Conservation (phyloP, 495 filamentous ascomycete species). For the Penicillium bialowiezense region DNA sequence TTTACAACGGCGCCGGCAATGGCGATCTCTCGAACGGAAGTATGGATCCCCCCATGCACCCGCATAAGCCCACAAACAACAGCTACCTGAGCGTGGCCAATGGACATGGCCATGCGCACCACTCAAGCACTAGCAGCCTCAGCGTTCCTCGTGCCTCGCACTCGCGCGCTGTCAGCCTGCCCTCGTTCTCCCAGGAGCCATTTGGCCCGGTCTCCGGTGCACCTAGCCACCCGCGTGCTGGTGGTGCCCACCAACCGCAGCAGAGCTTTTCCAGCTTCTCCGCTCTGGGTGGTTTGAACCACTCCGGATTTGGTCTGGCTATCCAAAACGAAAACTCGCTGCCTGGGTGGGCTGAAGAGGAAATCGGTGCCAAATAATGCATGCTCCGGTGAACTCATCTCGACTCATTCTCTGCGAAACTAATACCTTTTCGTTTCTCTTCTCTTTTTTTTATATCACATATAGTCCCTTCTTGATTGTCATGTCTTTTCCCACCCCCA, state of each 20-base stretch:
- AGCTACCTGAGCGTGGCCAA: conserved; percentile 63
- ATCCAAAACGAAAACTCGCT: conserved; percentile 63
- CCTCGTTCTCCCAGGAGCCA: conserved; percentile 64
- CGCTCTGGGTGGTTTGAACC: conserved; percentile 55
- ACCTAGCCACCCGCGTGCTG: conserved; percentile 40
- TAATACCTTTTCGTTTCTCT: conserved; percentile 23
- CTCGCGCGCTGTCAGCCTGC: conserved; percentile 79
- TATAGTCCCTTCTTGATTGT: conserved; percentile 20
- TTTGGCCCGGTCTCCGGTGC: conserved; percentile 47
- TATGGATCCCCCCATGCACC: conserved; percentile 45
- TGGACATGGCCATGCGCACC: conserved; percentile 50
- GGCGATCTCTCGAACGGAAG: conserved; percentile 57
- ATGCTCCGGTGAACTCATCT: conserved; percentile 18
- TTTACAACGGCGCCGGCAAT: conserved; percentile 48
- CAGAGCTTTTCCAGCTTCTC: conserved; percentile 57
- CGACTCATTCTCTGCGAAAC: conserved; percentile 26
- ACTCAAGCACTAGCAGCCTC: conserved; percentile 57
- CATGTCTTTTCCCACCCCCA: conserved; percentile 12
- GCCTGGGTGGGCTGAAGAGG: conserved; percentile 66
- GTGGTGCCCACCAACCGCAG: conserved; percentile 51
- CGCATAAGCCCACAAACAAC: conserved; percentile 56
- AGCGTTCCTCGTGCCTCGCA: conserved; percentile 66
- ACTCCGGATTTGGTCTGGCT: conserved; percentile 58
- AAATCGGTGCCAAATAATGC: conserved; percentile 53
- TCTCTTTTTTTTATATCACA: conserved; percentile 23